Percentiles rank a stretch among this genome's conserved stretches.
These are phyloP conservation scores for Aspergillus ruber DNA, from an alignment of 2,329 filamentous ascomycete species.

Conservation along the genomic window DNA sequence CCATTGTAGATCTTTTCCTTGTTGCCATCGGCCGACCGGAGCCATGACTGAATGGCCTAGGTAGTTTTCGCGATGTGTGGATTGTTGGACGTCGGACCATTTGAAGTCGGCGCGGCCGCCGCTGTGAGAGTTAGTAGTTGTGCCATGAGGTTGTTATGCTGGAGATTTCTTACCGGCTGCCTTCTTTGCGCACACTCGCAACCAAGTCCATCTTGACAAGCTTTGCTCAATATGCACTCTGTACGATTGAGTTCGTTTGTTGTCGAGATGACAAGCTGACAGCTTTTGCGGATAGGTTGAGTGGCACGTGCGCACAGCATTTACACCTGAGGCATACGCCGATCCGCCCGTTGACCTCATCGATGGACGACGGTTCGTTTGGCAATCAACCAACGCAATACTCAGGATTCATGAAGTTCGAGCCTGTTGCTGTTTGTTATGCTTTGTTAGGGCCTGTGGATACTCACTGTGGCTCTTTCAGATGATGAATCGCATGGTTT, in stretches of 20 bases:
- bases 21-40: slow-evolving; percentile 86
- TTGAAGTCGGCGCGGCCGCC: slow-evolving; percentile 88
- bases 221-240: not conserved
- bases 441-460: slow-evolving; percentile 1
- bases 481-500: slow-evolving; percentile 4
- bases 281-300: not conserved
- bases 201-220: slow-evolving; percentile 73
- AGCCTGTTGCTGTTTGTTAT: not conserved
- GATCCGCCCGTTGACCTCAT: slow-evolving; percentile 14
- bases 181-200: slow-evolving; percentile 86
- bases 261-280: not conserved
- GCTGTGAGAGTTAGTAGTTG: slow-evolving; percentile 34
- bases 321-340: slow-evolving; percentile 11
- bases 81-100: slow-evolving; percentile 89
- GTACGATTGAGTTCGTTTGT: not conserved
- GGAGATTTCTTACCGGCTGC: slow-evolving; percentile 51
- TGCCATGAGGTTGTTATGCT: not conserved
- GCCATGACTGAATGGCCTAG: slow-evolving; percentile 89
- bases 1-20: slow-evolving; percentile 63
- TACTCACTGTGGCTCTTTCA: slow-evolving; percentile 2
- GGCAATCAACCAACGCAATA: not conserved
- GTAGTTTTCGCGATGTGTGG: slow-evolving; percentile 80
- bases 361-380: not conserved
- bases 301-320: slow-evolving; percentile 14
- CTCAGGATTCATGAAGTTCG: not conserved